phyloP scores from a whole-genome alignment of 208 protist species.

The Leishmania aethiopica region DNA sequence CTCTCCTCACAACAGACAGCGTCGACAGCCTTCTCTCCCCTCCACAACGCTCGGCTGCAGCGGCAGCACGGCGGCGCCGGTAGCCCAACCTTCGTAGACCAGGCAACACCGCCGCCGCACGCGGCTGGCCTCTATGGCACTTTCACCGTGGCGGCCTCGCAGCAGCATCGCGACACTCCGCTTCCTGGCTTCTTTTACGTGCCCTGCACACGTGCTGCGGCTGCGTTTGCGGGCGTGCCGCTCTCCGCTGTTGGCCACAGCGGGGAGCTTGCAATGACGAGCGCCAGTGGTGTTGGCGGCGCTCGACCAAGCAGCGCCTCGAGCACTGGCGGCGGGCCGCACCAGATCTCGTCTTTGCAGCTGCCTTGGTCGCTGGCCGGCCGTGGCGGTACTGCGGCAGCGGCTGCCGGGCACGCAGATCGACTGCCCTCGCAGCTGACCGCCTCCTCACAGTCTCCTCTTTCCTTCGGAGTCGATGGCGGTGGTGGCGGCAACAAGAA shows the following conservation, averaged over 20 bases:
- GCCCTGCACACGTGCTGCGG: conserved; percentile 10
- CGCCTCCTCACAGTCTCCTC: not conserved
- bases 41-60: not conserved
- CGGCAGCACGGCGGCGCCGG: conserved; percentile 4
- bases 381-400: not conserved
- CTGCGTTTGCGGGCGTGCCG: not conserved
- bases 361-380: not conserved
- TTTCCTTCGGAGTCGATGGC: not conserved
- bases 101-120: not conserved
- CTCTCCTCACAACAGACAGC: not conserved
- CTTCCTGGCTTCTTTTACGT: conserved; percentile 25
- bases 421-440: conserved; percentile 7
- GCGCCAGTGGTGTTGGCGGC: not conserved
- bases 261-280: not conserved
- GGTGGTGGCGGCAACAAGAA: not conserved
- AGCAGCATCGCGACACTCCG: not conserved
- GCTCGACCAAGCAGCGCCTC: not conserved
- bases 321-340: not conserved
- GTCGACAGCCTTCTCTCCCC: not conserved
- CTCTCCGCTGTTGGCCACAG: not conserved
- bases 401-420: not conserved
- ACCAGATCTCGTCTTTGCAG: not conserved
- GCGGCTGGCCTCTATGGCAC: not conserved
- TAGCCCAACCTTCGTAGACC: not conserved
- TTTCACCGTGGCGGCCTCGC: not conserved